A percentile compares a stretch with the other conserved stretches of the same genome.
Conservation (phyloP, 1,139 yeast genomes). For the Saccharomycopsis hybrid region DNA sequence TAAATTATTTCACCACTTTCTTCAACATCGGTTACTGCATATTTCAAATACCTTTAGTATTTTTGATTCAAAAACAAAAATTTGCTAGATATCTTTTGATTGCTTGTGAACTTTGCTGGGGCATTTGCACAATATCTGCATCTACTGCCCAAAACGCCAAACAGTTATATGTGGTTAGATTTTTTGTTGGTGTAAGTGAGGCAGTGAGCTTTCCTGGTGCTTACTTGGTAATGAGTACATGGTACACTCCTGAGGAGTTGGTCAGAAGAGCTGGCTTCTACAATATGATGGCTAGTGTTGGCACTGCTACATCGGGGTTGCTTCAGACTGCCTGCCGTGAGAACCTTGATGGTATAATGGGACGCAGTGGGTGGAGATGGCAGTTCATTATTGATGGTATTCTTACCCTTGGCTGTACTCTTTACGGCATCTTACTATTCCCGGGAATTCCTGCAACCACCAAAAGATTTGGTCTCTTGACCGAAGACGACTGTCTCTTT, state of each 20-base stretch:
- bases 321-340: slow-evolving; percentile 53
- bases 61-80: slow-evolving; percentile 4
- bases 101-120: slow-evolving; percentile 31
- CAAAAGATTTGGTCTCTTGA: slow-evolving; percentile 34
- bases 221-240: slow-evolving; percentile 52
- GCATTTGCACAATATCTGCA: slow-evolving; percentile 35
- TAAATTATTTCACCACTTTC: slow-evolving; percentile 49
- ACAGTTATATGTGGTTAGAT: slow-evolving; percentile 44
- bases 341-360: slow-evolving; percentile 38
- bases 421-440: slow-evolving; percentile 52
- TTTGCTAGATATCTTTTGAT: slow-evolving; percentile 52
- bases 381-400: slow-evolving; percentile 63
- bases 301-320: slow-evolving; percentile 56
- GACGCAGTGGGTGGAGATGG: slow-evolving; percentile 68
- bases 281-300: slow-evolving; percentile 55
- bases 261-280: slow-evolving; percentile 55
- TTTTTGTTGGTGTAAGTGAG: slow-evolving; percentile 57
- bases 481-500: slow-evolving; percentile 50
- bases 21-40: slow-evolving; percentile 43
- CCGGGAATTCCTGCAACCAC: slow-evolving; percentile 58
- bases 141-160: slow-evolving; percentile 35
- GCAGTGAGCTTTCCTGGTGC: slow-evolving; percentile 57
- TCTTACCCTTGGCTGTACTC: slow-evolving; percentile 52
- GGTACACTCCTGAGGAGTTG: slow-evolving; percentile 56
- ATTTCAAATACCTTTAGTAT: slow-evolving; percentile 6